Evolutionary conservation across 2,329 filamentous ascomycete species (phyloP).

Genomic region (Teratosphaeria destructans): DNA sequence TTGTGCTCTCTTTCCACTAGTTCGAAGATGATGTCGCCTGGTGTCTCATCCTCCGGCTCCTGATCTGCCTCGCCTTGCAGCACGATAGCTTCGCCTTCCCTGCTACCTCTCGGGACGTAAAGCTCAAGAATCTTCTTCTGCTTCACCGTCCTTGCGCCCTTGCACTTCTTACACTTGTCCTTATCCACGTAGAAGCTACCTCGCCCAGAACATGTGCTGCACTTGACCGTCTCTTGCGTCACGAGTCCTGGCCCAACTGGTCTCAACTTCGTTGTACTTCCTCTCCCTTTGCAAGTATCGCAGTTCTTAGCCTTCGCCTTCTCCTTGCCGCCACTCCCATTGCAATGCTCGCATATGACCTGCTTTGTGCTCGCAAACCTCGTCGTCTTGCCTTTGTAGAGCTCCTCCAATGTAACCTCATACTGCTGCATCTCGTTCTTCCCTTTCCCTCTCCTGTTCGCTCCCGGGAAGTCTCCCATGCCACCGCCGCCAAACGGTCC

Average conservation of each 20-base stretch:
- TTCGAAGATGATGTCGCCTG: conserved; percentile 87
- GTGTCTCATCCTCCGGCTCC: conserved; percentile 73
- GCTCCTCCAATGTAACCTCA: conserved; percentile 80
- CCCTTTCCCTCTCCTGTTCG: conserved; percentile 45
- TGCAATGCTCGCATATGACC: conserved; percentile 76
- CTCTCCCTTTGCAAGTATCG: conserved; percentile 72
- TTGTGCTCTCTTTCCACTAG: conserved; percentile 74
- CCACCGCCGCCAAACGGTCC: conserved; percentile 38
- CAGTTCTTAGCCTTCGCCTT: conserved; percentile 78
- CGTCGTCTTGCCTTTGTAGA: conserved; percentile 98
- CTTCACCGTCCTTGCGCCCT: conserved; percentile 75
- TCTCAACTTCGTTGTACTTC: conserved; percentile 62
- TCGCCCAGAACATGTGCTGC: conserved; percentile 73
- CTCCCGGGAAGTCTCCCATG: conserved; percentile 31
- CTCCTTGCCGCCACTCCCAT: conserved; percentile 81
- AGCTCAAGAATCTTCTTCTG: conserved; percentile 93
- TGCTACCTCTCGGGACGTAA: conserved; percentile 77
- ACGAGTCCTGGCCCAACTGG: conserved; percentile 81
- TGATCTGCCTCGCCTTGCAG: conserved; percentile 93
- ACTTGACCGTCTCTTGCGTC: conserved; percentile 67
- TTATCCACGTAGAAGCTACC: conserved; percentile 88
- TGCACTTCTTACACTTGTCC: conserved; percentile 98
- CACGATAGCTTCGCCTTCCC: conserved; percentile 76
- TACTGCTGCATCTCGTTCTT: conserved; percentile 84
- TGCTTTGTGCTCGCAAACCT: conserved; percentile 95